These are phyloP conservation scores for Penicillium sp. DNA, from an alignment of 2,329 filamentous ascomycete species.

Conservation along the genomic window DNA sequence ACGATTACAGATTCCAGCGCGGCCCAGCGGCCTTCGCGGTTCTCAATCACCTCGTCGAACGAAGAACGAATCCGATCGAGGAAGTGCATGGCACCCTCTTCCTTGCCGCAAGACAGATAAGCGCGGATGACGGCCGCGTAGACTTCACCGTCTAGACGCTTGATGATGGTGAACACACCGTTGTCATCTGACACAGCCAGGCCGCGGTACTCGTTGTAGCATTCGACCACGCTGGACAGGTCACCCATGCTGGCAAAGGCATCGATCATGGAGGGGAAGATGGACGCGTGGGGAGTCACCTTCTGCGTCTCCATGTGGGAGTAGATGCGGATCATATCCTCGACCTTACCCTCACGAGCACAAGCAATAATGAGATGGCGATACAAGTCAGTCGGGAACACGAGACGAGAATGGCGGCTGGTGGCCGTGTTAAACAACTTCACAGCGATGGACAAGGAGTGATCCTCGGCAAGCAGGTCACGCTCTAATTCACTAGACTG, in stretches of 20 bases:
- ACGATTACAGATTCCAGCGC: slow-evolving; percentile 74
- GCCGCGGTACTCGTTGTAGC: slow-evolving; percentile 91
- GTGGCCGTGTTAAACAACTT: slow-evolving; percentile 82
- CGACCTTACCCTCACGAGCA: slow-evolving; percentile 75
- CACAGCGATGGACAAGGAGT: slow-evolving; percentile 81
- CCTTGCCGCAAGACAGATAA: slow-evolving; percentile 79
- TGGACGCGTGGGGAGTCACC: slow-evolving; percentile 73
- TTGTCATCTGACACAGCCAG: slow-evolving; percentile 83
- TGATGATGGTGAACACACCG: slow-evolving; percentile 68
- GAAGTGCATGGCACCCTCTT: slow-evolving; percentile 82
- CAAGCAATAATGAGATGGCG: slow-evolving; percentile 84
- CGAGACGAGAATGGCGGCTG: slow-evolving; percentile 59
- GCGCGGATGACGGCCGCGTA: slow-evolving; percentile 92
- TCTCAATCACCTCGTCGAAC: slow-evolving; percentile 51
- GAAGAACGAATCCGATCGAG: slow-evolving; percentile 73
- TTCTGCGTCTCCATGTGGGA: slow-evolving; percentile 85
- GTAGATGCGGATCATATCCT: slow-evolving; percentile 89
- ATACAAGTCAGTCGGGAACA: slow-evolving; percentile 81
- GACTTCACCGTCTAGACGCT: slow-evolving; percentile 78
- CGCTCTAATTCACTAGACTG: slow-evolving; percentile 85
- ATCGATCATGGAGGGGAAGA: slow-evolving; percentile 93
- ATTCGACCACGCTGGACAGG: slow-evolving; percentile 84
- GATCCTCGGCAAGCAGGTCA: slow-evolving; percentile 83
- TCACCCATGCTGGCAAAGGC: slow-evolving; percentile 84
- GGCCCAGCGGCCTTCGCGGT: slow-evolving; percentile 60